Conservation (phyloP, 2,329 filamentous ascomycete genomes). For the Botrytis deweyae region DNA sequence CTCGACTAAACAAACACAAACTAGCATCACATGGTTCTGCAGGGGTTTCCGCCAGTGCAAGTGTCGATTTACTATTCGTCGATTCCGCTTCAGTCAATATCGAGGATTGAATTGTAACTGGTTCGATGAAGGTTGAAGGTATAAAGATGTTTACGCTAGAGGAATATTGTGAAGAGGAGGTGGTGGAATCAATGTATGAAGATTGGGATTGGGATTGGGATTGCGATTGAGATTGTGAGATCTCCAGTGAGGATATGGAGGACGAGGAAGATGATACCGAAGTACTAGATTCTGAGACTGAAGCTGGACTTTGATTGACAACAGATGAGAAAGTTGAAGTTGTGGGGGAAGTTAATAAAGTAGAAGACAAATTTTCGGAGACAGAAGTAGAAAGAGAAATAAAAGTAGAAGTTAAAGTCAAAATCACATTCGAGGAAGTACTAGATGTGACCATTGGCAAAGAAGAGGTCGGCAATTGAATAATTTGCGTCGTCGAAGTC, state of each 20-base stretch:
- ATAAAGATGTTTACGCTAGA: background rate
- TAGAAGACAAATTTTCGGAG: too few relatives aligned
- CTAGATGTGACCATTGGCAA: background rate
- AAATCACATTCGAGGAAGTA: background rate
- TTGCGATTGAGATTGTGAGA: background rate
- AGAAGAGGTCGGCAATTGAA: background rate
- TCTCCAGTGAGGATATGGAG: accelerated
- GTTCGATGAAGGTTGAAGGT: background rate
- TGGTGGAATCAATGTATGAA: too few relatives aligned
- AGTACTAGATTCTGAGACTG: background rate
- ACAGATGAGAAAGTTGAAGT: too few relatives aligned
- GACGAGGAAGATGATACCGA: background rate
- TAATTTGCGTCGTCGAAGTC: background rate
- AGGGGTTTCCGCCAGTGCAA: background rate
- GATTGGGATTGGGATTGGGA: background rate
- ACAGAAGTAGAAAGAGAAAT: too few relatives aligned
- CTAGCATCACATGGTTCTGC: background rate
- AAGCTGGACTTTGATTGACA: background rate
- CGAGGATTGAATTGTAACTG: background rate
- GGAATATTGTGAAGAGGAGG: background rate
- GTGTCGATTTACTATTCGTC: background rate
- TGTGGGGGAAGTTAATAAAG: background rate
- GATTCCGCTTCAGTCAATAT: background rate
- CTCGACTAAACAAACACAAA: conserved; percentile 15
- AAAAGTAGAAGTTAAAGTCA: background rate